Evolutionary conservation across 192 early-diverging fungal species (phyloP), one percentile per base, ranked within the genome.

Genomic region (Piromyces finnis): DNA sequence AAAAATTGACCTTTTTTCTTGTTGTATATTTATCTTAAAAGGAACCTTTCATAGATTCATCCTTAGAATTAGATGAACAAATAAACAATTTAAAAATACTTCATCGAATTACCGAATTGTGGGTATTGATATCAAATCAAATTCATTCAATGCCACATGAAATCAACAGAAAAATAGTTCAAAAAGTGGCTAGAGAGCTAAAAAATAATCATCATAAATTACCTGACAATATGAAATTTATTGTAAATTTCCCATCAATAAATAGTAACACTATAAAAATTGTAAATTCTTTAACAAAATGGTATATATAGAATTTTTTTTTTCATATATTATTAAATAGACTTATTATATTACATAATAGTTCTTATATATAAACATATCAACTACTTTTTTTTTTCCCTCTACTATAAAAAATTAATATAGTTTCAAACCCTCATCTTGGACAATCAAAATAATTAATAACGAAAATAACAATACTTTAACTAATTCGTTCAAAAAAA

Each of bases 71-170:
- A 16, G 79, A 85, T 18, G 78, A 84, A 2, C 85, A 86, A 81
- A 80, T 86, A 13, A 17, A 29, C 6, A 77, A 81, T 4, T 78
- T 85, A 16, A 78, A 77, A 15, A 29, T 77, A 28, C 78, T 86
- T 30, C 82, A 81, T 77, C 81, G 84, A 28, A 79, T 85, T 12
- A 29, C 85, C 0, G 85, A 86, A 79, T 79, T 86, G 9, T 83
- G 27, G 77, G 30, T 28, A 26, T 80, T 86, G 13, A 79, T 85
- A 18, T 79, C 78, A 78, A 30, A 78, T 26, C 82, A 86, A 37
- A 78, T 86, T 2, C 77, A 82, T 16, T 37, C 27, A 16, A 83
- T 86, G 32, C 85, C 85, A 26, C 26, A 22, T 17, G 84, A 85
- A 37, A 82, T 29, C 13, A 28, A 83, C 30, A 79, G 85, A 3